A percentile compares a stretch with the other conserved stretches of the same genome.
Evolutionary conservation across 2,329 filamentous ascomycete species (phyloP).

Genomic region (Lizonia empirigonia): DNA sequence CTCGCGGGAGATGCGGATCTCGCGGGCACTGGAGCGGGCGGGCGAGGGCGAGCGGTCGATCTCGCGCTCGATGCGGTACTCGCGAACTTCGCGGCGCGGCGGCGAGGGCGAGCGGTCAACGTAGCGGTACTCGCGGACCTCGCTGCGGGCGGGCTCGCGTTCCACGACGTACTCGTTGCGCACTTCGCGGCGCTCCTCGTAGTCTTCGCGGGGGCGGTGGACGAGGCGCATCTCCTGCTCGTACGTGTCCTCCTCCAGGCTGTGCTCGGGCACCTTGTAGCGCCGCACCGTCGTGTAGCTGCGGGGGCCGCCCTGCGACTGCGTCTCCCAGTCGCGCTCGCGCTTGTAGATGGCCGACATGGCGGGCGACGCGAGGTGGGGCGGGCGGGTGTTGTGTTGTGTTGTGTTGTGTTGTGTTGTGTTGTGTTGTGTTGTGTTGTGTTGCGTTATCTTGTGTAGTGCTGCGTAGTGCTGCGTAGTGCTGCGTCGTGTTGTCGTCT

Average conservation of each 20-base stretch:
- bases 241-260: constrained; percentile 50
- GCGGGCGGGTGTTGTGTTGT: not conserved
- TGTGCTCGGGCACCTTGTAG: constrained; percentile 60
- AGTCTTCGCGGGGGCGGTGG: constrained; percentile 45
- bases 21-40: constrained; percentile 47
- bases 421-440: no score
- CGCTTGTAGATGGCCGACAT: constrained; percentile 56
- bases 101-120: constrained; percentile 48
- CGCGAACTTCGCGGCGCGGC: constrained; percentile 54
- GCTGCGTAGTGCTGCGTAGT: not conserved
- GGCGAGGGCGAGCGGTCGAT: constrained; percentile 55
- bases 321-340: constrained; percentile 53
- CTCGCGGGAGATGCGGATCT: constrained; percentile 41
- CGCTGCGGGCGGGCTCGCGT: constrained; percentile 37
- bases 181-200: constrained; percentile 38
- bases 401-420: not conserved
- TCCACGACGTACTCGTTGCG: constrained; percentile 49
- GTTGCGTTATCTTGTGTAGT: no score
- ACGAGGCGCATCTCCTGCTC: constrained; percentile 58
- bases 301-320: constrained; percentile 43
- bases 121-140: constrained; percentile 48
- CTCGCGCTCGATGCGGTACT: constrained; percentile 60
- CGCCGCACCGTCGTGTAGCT: constrained; percentile 63
- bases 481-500: not conserved
- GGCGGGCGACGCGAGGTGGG: constrained; percentile 13